Percentiles rank a stretch among this genome's conserved stretches.
These are phyloP conservation scores for Boletus vermiculosoides DNA, from an alignment of 768 basidiomycete genomes.

Conservation along the genomic window DNA sequence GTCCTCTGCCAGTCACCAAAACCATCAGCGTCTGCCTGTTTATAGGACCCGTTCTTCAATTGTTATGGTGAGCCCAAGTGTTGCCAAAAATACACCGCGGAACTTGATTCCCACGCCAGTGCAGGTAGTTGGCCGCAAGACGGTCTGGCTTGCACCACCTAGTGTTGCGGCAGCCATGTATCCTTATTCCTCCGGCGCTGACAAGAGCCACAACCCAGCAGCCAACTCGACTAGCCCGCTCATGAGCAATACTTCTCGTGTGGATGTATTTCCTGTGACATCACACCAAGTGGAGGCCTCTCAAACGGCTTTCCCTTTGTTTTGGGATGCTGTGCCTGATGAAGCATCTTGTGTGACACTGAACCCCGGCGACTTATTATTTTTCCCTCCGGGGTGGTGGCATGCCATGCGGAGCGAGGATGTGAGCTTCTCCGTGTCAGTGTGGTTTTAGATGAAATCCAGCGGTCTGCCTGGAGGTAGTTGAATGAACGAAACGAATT, in stretches of 20 bases:
- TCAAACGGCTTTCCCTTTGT: constrained; percentile 44
- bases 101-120: constrained; percentile 42
- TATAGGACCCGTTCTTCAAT: constrained; percentile 91
- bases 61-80: constrained; percentile 62
- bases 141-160: constrained; percentile 89
- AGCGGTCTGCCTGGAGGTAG: constrained; percentile 24
- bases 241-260: constrained; percentile 78
- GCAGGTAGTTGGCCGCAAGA: constrained; percentile 87
- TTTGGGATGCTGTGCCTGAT: constrained; percentile 56
- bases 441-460: constrained; percentile 71
- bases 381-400: constrained; percentile 94
- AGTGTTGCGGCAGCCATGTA: constrained; percentile 56
- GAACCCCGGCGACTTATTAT: constrained; percentile 80
- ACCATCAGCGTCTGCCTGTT: constrained; percentile 8
- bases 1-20: constrained; percentile 1
- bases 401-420: constrained; percentile 85
- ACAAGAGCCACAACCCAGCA: constrained; percentile 36
- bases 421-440: constrained; percentile 82
- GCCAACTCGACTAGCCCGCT: constrained; percentile 42
- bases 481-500: constrained; percentile 2
- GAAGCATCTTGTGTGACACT: constrained; percentile 61
- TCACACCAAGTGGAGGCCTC: constrained; percentile 20
- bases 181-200: constrained; percentile 34
- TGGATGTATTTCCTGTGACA: constrained; percentile 69
- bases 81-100: not conserved